Percentiles rank a stretch among this genome's conserved stretches.
These are phyloP conservation scores for Glarea lozoyensis DNA, from an alignment of 495 filamentous ascomycete genomes.

Conservation along the genomic window DNA sequence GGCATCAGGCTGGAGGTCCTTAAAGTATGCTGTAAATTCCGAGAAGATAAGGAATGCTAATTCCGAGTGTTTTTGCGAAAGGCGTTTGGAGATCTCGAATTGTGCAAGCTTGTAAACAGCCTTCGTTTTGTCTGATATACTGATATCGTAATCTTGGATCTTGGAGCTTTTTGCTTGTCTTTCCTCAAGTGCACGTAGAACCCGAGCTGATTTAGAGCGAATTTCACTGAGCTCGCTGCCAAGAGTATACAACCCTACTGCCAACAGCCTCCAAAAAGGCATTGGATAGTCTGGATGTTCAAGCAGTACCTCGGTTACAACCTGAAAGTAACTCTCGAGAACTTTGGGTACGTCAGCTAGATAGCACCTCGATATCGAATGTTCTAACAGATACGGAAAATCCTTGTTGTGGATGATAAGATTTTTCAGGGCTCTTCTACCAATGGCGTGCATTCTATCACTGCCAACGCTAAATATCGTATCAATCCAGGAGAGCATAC, in stretches of 20 bases:
- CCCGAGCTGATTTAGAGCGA: constrained; percentile 76
- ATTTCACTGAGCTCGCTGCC: constrained; percentile 85
- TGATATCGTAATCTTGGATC: constrained; percentile 95
- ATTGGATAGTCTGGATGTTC: constrained; percentile 70
- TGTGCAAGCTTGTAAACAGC: constrained; percentile 96
- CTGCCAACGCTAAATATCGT: constrained; percentile 84
- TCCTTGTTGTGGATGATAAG: constrained; percentile 85
- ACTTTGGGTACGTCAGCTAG: constrained; percentile 66
- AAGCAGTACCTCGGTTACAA: constrained; percentile 76
- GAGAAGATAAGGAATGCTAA: constrained; percentile 90
- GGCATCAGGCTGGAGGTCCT: constrained; percentile 63
- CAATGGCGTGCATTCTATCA: constrained; percentile 87
- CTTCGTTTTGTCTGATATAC: constrained; percentile 95
- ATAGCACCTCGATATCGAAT: constrained; percentile 86
- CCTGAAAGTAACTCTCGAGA: constrained; percentile 90
- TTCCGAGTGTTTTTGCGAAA: constrained; percentile 82
- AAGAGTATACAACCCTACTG: constrained; percentile 80
- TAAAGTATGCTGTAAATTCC: constrained; percentile 88
- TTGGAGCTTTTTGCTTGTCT: constrained; percentile 77
- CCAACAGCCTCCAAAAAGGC: constrained; percentile 85
- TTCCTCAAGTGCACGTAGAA: constrained; percentile 77
- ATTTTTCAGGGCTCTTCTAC: constrained; percentile 81
- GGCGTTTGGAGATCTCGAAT: constrained; percentile 85
- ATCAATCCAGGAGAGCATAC: constrained; percentile 91
- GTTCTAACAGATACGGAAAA: constrained; percentile 71